A percentile compares a stretch with the other conserved stretches of the same genome.
These are phyloP conservation scores for Populus ilicifolia DNA, from an alignment of 345 rosid genomes.

Conservation along the genomic window DNA sequence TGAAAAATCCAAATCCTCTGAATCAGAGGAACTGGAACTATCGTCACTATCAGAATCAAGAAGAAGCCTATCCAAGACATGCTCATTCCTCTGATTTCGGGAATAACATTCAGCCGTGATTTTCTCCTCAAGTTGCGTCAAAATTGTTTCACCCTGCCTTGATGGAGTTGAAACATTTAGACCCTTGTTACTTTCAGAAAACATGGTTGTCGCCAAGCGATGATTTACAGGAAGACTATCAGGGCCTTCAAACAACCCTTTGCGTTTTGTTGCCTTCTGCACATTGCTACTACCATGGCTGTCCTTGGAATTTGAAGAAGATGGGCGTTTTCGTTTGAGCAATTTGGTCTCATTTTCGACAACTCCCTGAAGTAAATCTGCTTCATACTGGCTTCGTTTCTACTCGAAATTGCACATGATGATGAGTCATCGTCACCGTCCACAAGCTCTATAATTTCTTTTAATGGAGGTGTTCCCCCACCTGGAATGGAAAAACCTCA, in stretches of 20 bases:
- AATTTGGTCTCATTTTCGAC: not conserved
- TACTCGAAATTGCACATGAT: not conserved
- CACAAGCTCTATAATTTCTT: constrained; percentile 18
- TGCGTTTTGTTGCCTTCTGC: constrained; percentile 6
- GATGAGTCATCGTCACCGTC: constrained; percentile 36
- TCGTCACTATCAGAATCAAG: not conserved
- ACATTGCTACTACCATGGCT: not conserved
- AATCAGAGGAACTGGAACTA: constrained; percentile 30
- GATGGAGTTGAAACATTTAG: not conserved
- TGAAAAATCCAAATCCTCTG: constrained; percentile 18
- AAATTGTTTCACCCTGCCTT: not conserved
- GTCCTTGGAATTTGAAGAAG: not conserved
- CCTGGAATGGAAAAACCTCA: constrained; percentile 11
- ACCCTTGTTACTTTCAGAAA: constrained; percentile 2
- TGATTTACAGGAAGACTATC: not conserved
- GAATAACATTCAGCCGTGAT: not conserved
- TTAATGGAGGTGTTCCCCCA: not conserved
- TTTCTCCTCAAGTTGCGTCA: constrained; percentile 4
- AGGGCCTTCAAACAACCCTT: constrained; percentile 11
- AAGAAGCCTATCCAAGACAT: not conserved
- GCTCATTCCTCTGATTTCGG: not conserved
- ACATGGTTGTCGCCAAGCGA: not conserved
- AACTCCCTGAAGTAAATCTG: not conserved
- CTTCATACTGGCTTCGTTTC: constrained; percentile 2
- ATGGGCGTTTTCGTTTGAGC: constrained; percentile 33